Conservation (phyloP, 2,329 filamentous ascomycete species). For the Coniella vitis region DNA sequence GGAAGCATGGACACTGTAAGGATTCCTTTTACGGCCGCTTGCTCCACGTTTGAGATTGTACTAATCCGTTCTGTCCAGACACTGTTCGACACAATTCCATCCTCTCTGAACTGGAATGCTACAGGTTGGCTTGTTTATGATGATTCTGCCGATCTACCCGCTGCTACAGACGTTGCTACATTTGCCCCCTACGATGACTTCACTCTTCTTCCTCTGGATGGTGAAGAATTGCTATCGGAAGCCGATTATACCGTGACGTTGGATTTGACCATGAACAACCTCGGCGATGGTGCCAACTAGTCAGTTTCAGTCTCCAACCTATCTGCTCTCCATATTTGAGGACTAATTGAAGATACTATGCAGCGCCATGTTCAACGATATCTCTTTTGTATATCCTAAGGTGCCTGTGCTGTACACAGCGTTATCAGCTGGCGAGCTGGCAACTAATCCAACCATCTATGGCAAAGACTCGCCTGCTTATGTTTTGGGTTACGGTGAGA, state of each 20-base stretch:
- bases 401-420: conserved; percentile 76
- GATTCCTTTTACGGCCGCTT: no score
- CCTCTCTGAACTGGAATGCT: conserved; percentile 59
- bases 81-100: conserved; percentile 63
- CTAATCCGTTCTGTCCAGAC: no score
- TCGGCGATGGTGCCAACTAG: conserved; percentile 63
- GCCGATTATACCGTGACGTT: conserved; percentile 60
- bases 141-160: conserved; percentile 34
- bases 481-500: conserved; percentile 57
- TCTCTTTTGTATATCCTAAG: conserved; percentile 67
- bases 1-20: conserved; percentile 61
- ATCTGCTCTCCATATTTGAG: neutral
- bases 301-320: conserved; percentile 25
- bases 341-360: neutral
- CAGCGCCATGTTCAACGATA: conserved; percentile 66
- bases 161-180: conserved; percentile 40
- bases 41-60: no score
- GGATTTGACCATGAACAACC: conserved; percentile 58
- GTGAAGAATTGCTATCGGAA: conserved; percentile 49
- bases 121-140: conserved; percentile 61
- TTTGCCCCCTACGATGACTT: conserved; percentile 65
- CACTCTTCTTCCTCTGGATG: conserved; percentile 61
- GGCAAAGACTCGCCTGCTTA: conserved; percentile 60
- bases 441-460: conserved; percentile 55
- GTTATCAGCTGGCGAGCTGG: conserved; percentile 55